A percentile compares a stretch with the other conserved stretches of the same genome.
These are phyloP conservation scores for Phaseolus lunatus DNA, from an alignment of 306 rosid species.

Conservation along the genomic window DNA sequence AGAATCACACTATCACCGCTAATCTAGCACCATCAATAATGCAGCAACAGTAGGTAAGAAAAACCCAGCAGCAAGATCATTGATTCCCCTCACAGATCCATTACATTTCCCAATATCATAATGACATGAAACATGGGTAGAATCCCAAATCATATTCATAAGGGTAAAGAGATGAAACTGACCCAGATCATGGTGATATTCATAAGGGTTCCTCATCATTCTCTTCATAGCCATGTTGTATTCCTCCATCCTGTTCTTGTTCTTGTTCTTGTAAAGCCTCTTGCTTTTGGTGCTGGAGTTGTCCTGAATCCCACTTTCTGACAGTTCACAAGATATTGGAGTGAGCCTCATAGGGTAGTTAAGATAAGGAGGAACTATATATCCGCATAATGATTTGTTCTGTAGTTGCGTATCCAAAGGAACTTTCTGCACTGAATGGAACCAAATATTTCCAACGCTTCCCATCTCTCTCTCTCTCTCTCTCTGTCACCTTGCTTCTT, in stretches of 20 bases:
- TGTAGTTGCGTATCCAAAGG: conserved; percentile 42
- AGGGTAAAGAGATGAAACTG: conserved; percentile 51
- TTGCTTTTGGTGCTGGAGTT: conserved; percentile 37
- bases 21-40: conserved; percentile 23
- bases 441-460: conserved; percentile 46
- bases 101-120: not conserved
- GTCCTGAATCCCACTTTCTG: conserved; percentile 67
- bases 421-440: conserved; percentile 49
- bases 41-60: conserved; percentile 32
- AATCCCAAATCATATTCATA: too few species aligned
- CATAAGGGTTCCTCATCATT: conserved; percentile 95
- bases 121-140: not conserved
- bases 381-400: conserved; percentile 38
- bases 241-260: conserved; percentile 64
- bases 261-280: conserved; percentile 48
- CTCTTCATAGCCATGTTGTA: conserved; percentile 87
- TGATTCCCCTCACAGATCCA: not conserved
- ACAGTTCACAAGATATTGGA: conserved; percentile 57
- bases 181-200: conserved; percentile 96
- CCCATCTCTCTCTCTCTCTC: conserved; percentile 49
- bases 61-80: not conserved
- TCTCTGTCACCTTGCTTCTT: not conserved
- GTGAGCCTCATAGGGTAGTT: conserved; percentile 33
- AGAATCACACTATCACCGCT: not conserved
- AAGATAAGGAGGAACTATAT: conserved; percentile 34